Evolutionary conservation across 2,329 filamentous ascomycete species (phyloP), one percentile per base, ranked within the genome.

Genomic region (Aureobasidium sp.): DNA sequence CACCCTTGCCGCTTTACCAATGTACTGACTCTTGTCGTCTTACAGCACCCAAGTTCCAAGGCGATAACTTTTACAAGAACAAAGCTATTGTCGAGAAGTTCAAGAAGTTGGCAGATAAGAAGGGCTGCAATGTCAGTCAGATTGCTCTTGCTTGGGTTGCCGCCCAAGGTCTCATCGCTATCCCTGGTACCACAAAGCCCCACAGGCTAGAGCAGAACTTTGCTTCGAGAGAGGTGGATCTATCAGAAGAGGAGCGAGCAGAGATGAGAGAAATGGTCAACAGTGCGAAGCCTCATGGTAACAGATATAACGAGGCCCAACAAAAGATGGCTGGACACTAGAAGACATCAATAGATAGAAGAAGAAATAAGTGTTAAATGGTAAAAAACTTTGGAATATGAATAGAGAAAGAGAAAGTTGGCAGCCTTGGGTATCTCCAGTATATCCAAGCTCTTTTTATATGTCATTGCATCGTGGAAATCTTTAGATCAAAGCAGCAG

Each of bases 191-290:
- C 11, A 67, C 66, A 21, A 68, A 68, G 55, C 25, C 64, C 3
- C 42, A 48, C 11, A 48, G 66, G 7, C 44, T 69, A 42, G 64
- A 68, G 41, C 65, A 68, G 62, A 69, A 68, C 30, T n/a, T n/a
- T n/a, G n/a, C n/a, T n/a, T n/a, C n/a, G n/a, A n/a, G n/a, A n/a
- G n/a, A n/a, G n/a, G n/a, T n/a, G n/a, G n/a, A n/a, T n/a, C n/a
- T n/a, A n/a, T n/a, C n/a, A n/a, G n/a, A n/a, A n/a, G n/a, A n/a
- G n/a, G n/a, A n/a, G n/a, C n/a, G n/a, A n/a, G n/a, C 65, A 37
- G 74, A 77, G 61, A 74, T 79, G 68, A 68, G 77, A 5, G 66
- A 27, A 13, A 72, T 77, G 14, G 67, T 78, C 25, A 72, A 78
- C 63, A 62, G 63, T 25, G 70, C 70, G 1, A 76, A 77, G 65